Evolutionary conservation across 2,329 filamentous ascomycete genomes (phyloP).

Genomic region (Plectosphaerella plurivora): DNA sequence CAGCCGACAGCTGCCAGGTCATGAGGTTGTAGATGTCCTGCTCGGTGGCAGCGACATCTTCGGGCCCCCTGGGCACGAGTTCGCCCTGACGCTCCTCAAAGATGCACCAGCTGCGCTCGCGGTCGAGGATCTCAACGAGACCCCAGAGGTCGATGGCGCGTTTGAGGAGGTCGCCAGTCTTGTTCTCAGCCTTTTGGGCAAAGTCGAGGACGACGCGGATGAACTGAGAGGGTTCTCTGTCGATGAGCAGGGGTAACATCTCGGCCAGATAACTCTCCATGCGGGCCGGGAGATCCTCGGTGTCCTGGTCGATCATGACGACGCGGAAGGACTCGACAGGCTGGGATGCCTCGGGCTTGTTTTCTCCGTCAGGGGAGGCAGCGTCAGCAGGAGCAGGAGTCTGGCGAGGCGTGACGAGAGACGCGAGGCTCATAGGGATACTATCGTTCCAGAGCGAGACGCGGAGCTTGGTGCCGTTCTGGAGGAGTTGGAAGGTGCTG

Average conservation of each 20-base stretch:
- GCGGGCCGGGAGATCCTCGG: conserved; percentile 54
- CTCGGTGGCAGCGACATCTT: conserved; percentile 43
- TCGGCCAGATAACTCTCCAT: conserved; percentile 58
- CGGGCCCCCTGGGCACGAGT: conserved; percentile 40
- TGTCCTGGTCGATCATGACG: conserved; percentile 58
- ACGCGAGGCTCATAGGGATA: conserved; percentile 9
- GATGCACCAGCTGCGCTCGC: conserved; percentile 58
- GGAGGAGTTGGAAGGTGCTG: conserved; percentile 41
- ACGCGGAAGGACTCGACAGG: conserved; percentile 19
- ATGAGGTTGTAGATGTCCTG: conserved; percentile 57
- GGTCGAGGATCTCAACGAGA: conserved; percentile 60
- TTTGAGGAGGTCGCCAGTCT: conserved; percentile 50
- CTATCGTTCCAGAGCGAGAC: conserved; percentile 13
- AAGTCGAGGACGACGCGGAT: conserved; percentile 54
- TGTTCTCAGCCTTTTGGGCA: conserved; percentile 39
- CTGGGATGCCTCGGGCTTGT: conserved; percentile 19
- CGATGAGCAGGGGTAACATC: conserved; percentile 53
- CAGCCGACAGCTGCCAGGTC: conserved; percentile 60
- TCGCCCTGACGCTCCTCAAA: conserved; percentile 39
- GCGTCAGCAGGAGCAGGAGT: conserved; percentile 17
- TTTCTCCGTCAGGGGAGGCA: conserved; percentile 14
- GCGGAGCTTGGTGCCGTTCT: conserved; percentile 32
- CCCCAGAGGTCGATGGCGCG: conserved; percentile 61
- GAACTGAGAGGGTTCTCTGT: conserved; percentile 55
- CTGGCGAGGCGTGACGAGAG: conserved; percentile 10